phyloP scores from a whole-genome alignment of 257 asterid genomes.

The Sherardia arvensis region DNA sequence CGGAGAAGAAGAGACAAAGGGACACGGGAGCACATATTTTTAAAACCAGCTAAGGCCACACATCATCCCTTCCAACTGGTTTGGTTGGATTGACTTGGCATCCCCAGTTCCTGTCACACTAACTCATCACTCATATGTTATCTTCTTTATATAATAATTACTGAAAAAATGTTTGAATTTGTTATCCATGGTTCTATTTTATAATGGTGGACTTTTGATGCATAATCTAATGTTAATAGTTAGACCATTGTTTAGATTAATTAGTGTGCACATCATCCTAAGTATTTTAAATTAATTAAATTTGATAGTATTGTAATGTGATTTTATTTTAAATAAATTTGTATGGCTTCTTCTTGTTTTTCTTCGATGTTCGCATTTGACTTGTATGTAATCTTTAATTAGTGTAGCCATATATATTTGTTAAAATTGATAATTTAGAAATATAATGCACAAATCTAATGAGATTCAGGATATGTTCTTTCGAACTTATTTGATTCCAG shows the following conservation, averaged over 20 bases:
- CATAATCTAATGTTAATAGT: background rate
- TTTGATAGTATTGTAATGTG: too few species aligned
- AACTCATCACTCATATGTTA: background rate
- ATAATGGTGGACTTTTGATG: background rate
- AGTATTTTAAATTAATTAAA: too few species aligned
- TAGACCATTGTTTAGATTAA: background rate
- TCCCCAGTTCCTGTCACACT: background rate
- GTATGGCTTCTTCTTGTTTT: too few species aligned
- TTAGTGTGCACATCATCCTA: background rate
- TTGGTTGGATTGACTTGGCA: slow-evolving; percentile 14
- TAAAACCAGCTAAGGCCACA: slow-evolving; percentile 19
- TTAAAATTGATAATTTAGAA: too few species aligned
- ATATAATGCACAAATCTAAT: too few species aligned
- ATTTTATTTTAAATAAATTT: too few species aligned
- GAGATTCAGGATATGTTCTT: too few species aligned
- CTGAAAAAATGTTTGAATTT: background rate
- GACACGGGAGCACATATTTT: slow-evolving; percentile 19
- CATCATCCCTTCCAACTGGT: slow-evolving; percentile 6
- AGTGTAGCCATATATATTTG: too few species aligned
- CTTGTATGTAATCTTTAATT: too few species aligned
- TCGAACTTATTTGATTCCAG: too few species aligned
- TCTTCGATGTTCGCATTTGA: too few species aligned
- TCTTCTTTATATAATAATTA: too few species aligned
- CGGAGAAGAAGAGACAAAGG: slow-evolving; percentile 35
- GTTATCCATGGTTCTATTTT: background rate